Evolutionary conservation across 148 eudicot species (phyloP).

Genomic region (Camellia japonica): DNA sequence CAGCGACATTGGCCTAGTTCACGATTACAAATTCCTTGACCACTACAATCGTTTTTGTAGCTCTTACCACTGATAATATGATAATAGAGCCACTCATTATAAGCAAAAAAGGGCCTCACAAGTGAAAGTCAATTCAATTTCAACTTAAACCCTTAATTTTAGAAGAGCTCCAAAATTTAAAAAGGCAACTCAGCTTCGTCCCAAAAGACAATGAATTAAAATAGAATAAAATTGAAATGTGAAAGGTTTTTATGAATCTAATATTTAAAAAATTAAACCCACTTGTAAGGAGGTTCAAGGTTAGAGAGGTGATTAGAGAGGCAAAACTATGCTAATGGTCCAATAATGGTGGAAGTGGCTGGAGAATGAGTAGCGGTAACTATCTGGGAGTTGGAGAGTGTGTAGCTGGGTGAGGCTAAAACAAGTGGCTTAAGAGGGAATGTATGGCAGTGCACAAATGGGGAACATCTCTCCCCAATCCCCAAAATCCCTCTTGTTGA

Average conservation of each 20-base stretch:
- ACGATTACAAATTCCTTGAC: slow-evolving; percentile 81
- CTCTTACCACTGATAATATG: slow-evolving; percentile 68
- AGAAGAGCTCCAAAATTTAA: neutral
- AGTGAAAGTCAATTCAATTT: slow-evolving; percentile 5
- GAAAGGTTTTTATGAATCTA: neutral
- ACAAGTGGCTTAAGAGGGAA: too few relatives aligned
- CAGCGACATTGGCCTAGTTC: slow-evolving; percentile 80
- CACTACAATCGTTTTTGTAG: slow-evolving; percentile 63
- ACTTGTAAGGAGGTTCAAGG: too few relatives aligned
- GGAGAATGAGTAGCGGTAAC: too few relatives aligned
- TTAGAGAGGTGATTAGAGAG: too few relatives aligned
- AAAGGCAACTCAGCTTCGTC: neutral
- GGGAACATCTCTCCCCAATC: too few relatives aligned
- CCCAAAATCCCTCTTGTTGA: too few relatives aligned
- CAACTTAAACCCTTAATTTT: neutral
- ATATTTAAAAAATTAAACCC: neutral
- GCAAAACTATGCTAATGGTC: too few relatives aligned
- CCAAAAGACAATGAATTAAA: neutral
- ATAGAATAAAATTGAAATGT: neutral
- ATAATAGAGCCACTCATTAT: slow-evolving; percentile 7
- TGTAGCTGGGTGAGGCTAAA: too few relatives aligned
- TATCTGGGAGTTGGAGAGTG: too few relatives aligned
- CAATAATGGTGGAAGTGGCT: too few relatives aligned
- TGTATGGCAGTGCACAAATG: too few relatives aligned
- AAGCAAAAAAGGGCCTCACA: slow-evolving; percentile 2